Evolutionary conservation across 2,329 filamentous ascomycete genomes (phyloP), one percentile per base, ranked within the genome.

Genomic region (Clonostachys rhizophaga): DNA sequence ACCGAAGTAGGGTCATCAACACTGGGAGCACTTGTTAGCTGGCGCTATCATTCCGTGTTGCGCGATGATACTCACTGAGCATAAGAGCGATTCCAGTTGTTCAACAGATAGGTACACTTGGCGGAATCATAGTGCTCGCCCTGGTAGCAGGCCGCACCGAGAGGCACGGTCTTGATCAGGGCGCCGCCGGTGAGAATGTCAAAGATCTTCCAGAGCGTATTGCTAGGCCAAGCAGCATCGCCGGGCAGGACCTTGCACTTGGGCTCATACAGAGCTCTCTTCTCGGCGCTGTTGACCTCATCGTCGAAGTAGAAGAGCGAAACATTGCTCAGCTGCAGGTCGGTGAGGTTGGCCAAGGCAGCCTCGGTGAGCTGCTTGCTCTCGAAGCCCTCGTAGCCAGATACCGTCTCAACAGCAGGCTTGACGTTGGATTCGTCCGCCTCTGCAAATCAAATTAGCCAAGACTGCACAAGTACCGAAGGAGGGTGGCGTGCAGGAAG

Each of bases 1-100:
- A 66, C 54, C 1, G 67, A 71, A 6, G 66, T 65, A 1, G 70
- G 69, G 47, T 71, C 63, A 5, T 58, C 50, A 43, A 61, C 53
- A 50, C 62, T 63, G n/a, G 47, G 2, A 60, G 24, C 9, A 30
- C n/a, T n/a, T 17, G 9, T n/a, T 8, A 34, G 8, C 17, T 40
- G 24, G 17, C 34, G 43, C 10, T 2, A 35, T 45, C 10, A 39
- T 8, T 11, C 10, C 5, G 7, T 5, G 14, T n/a, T n/a, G 14
- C 14, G 36, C 7, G 36, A 18, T 6, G 24, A 12, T 20, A 45
- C 48, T 47, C 20, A 50, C 48, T 50, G 49, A 12, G 49, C 46
- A 34, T 33, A 37, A 4, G 49, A 55, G 50, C 2, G 24, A 37
- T 45, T 47, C 58, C 58, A 62, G 45, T 59, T 57, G 33, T 45